Percentiles rank a stretch among this genome's conserved stretches.
Evolutionary conservation across 306 rosid species (phyloP).

Genomic region (Corylus heterophylla): DNA sequence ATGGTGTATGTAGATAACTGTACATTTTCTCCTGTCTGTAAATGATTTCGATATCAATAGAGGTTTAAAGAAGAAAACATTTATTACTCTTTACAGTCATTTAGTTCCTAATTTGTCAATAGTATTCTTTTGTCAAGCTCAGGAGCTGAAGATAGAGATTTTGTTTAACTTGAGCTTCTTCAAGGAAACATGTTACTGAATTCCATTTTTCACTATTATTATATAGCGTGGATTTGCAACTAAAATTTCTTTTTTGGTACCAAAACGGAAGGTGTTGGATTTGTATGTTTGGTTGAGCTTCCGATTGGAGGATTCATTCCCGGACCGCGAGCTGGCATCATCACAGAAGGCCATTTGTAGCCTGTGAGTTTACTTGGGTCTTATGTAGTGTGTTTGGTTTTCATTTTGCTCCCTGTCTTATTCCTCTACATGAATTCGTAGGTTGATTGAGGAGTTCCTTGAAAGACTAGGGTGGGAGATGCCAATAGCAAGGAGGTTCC

Average conservation of each 20-base stretch:
- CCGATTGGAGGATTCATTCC: slow-evolving; percentile 84
- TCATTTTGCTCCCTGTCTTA: not conserved
- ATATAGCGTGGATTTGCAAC: slow-evolving; percentile 9
- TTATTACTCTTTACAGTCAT: not conserved
- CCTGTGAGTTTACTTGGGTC: slow-evolving; percentile 52
- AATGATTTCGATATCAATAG: not conserved
- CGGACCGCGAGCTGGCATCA: slow-evolving; percentile 72
- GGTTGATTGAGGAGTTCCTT: slow-evolving; percentile 90
- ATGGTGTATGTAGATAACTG: not conserved
- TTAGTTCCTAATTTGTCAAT: not conserved
- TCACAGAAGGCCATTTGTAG: slow-evolving; percentile 83
- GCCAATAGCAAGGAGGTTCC: slow-evolving; percentile 45
- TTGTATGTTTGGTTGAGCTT: slow-evolving; percentile 95
- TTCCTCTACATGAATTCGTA: slow-evolving; percentile 30
- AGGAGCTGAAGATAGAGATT: not conserved
- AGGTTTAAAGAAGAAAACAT: not conserved
- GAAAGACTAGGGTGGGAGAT: slow-evolving; percentile 75
- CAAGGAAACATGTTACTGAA: slow-evolving; percentile 15
- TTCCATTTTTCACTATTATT: slow-evolving; percentile 19
- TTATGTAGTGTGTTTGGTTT: not conserved
- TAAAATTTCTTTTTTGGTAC: slow-evolving; percentile 22
- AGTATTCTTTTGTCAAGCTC: not conserved
- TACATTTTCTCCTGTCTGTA: not conserved
- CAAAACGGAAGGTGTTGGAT: slow-evolving; percentile 78
- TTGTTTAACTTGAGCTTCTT: slow-evolving; percentile 12